phyloP scores from a whole-genome alignment of 1,139 yeast species.

The Yamadazyma kanchanaburiensis region DNA sequence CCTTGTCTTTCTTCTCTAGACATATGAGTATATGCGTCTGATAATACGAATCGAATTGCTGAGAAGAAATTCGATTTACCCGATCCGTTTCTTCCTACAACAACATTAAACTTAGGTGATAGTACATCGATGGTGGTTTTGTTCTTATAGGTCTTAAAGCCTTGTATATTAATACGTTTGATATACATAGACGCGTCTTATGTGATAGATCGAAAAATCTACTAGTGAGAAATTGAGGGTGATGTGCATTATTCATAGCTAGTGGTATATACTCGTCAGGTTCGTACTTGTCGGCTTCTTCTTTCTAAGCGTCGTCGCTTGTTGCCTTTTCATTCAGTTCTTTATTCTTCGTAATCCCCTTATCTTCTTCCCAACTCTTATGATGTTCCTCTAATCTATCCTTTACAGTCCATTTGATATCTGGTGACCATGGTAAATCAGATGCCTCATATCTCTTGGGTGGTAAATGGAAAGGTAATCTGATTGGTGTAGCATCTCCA shows the following conservation, averaged over 20 bases:
- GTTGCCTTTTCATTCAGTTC: no score
- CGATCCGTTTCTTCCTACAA: slow-evolving; percentile 93
- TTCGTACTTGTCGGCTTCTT: no score
- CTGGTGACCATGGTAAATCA: slow-evolving; percentile 48
- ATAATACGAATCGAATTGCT: slow-evolving; percentile 87
- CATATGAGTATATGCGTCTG: slow-evolving; percentile 88
- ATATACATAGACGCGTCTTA: no score
- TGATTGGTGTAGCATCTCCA: slow-evolving; percentile 23
- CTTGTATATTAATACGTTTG: slow-evolving; percentile 67
- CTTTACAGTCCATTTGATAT: no score
- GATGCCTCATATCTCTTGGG: slow-evolving; percentile 30
- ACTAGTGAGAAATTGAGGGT: no score
- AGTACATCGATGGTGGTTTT: slow-evolving; percentile 74
- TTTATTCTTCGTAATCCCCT: no score
- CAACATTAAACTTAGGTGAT: slow-evolving; percentile 83
- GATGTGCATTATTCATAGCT: no score
- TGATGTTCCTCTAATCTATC: no score
- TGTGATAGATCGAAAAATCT: no score
- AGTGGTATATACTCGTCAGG: no score
- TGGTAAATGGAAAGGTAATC: slow-evolving; percentile 56
- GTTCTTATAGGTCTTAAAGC: slow-evolving; percentile 91
- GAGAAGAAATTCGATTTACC: slow-evolving; percentile 97
- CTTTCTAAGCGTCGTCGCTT: no score
- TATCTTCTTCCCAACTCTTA: no score
- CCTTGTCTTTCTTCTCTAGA: slow-evolving; percentile 88